Evolutionary conservation across 176 grass and related monocot species (phyloP).

Genomic region (Musa acuminata): DNA sequence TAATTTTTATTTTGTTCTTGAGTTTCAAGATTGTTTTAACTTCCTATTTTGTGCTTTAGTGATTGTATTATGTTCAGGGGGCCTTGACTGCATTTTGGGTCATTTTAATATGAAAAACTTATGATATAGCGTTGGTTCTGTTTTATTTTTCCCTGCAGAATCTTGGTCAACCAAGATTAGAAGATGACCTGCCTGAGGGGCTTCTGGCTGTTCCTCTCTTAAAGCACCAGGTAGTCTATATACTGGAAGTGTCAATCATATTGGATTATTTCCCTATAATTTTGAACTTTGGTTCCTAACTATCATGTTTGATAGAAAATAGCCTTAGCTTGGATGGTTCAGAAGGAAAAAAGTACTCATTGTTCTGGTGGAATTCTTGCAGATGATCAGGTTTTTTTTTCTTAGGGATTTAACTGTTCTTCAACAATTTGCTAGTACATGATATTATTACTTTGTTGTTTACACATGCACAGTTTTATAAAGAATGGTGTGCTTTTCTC

Average conservation of each 20-base stretch:
- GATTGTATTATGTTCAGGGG: neutral
- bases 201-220: conserved; percentile 78
- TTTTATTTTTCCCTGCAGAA: conserved; percentile 37
- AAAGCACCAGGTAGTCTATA: conserved; percentile 65
- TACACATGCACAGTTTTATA: neutral
- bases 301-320: conserved; percentile 70
- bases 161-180: conserved; percentile 55
- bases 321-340: conserved; percentile 98
- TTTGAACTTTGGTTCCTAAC: conserved; percentile 13
- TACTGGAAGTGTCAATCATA: neutral
- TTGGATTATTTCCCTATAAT: conserved; percentile 18
- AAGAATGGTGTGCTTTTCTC: conserved; percentile 7
- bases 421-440: neutral
- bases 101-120: conserved; percentile 10
- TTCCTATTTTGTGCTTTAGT: neutral
- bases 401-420: conserved; percentile 2
- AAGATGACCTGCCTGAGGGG: conserved; percentile 84
- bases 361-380: conserved; percentile 97
- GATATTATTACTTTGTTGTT: neutral
- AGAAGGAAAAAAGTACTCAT: conserved; percentile 82
- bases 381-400: conserved; percentile 90
- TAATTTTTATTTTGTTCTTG: neutral
- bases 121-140: conserved; percentile 21
- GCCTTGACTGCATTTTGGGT: neutral
- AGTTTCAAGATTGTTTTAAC: neutral